Base-by-base conservation (phyloP, 106 monocot species). In the Cymbidium sinense region DNA sequence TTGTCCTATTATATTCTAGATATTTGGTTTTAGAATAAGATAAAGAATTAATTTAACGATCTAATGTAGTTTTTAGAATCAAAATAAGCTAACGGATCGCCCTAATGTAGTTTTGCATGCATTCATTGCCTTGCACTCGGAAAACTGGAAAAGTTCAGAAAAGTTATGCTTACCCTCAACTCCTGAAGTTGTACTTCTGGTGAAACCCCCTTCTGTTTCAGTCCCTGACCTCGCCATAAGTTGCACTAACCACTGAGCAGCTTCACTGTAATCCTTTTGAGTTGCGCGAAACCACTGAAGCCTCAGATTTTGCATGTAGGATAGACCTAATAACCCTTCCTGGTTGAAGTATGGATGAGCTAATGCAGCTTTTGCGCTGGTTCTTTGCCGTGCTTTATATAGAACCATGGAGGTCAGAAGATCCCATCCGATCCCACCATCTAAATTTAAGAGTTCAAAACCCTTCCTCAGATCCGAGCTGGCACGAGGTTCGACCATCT, bases 171-270 rank as follows among this genome's bases (percentile, higher is more conserved):
- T 83, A 96, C 96, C 82, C 82, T 86, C 52, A 96, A 82, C 50
- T 93, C 85, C 76, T 93, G 91, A 75, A 96, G 91, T 76, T 96
- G 96, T 35, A 88, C 93, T 82, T 96, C 93, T 3, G 96, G 96
- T 96, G 85, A 96, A 93, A 17, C 96, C 96, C 17, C 96, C 96
- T 58, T 80, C 93, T 15, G 76, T 70, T 70, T 81, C 64, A 7
- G 96, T 93, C 25, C 96, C 96, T 30, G 93, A 93, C 61, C 75
- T 89, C 29, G 96, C 96, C 96, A 96, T 96, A 21, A 88, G 88
- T 10, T 81, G 52, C 27, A 91, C 72, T 39, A 96, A 70, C 96
- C 96, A 96, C 0, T 85, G 89, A 44, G 88, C 93, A 65, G 93
- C 89, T 84, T 96, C 96, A 76, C 91, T 84, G 64, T 96, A 96